Conservation (phyloP, 2,329 filamentous ascomycete genomes). For the Domatiomyces catenatus region DNA sequence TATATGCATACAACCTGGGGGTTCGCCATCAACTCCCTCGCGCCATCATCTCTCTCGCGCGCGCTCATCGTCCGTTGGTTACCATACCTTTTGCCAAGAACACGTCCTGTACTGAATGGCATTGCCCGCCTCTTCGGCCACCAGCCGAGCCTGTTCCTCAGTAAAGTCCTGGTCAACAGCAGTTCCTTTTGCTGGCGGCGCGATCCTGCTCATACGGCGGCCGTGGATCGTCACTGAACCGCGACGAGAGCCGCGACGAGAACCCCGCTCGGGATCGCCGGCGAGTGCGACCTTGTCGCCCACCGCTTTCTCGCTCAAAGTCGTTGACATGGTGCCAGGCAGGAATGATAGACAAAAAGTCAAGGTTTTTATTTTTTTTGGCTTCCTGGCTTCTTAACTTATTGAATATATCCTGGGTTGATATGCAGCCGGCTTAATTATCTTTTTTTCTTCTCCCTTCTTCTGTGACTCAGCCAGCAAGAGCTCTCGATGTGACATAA, state of each 20-base stretch:
- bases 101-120: conserved; percentile 86
- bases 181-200: conserved; percentile 11
- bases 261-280: not conserved
- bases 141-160: conserved; percentile 38
- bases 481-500: not conserved
- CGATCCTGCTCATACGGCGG: conserved; percentile 16
- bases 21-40: no score
- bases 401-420: no score
- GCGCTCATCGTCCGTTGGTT: not conserved
- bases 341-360: not conserved
- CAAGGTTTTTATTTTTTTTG: no score
- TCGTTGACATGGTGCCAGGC: not conserved
- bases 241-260: conserved; percentile 1
- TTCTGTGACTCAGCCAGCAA: no score
- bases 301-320: conserved; percentile 6
- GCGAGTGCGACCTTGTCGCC: not conserved
- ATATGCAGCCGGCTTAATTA: no score
- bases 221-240: conserved; percentile 10
- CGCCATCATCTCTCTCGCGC: no score
- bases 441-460: no score
- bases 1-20: no score
- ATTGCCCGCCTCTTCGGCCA: conserved; percentile 59
- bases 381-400: no score
- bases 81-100: conserved; percentile 66
- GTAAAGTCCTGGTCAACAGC: conserved; percentile 24